phyloP scores from a whole-genome alignment of 257 asterid species.

The Linderniella brevidens region DNA sequence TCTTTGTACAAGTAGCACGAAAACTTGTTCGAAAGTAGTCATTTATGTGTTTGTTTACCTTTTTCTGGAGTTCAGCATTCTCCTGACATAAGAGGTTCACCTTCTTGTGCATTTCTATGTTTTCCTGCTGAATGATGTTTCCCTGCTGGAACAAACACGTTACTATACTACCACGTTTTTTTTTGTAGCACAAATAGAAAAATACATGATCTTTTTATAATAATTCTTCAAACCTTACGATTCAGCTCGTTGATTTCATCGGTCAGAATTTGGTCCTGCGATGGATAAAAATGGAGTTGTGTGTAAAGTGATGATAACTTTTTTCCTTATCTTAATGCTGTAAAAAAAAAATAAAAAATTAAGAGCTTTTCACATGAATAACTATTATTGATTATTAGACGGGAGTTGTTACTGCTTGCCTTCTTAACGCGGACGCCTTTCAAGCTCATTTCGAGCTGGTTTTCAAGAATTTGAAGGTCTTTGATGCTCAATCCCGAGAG shows the following conservation, averaged over 20 bases:
- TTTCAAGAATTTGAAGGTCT: slow-evolving; percentile 47
- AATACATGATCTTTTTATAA: neutral
- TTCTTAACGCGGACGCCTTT: slow-evolving; percentile 38
- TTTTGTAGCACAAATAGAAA: too few relatives aligned
- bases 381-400: too few relatives aligned
- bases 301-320: neutral
- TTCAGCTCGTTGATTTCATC: slow-evolving; percentile 40
- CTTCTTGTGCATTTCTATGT: slow-evolving; percentile 33
- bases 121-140: slow-evolving; percentile 34
- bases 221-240: slow-evolving; percentile 26
- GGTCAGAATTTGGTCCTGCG: slow-evolving; percentile 40
- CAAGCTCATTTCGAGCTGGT: slow-evolving; percentile 42
- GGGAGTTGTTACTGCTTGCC: slow-evolving; percentile 21
- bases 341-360: too few relatives aligned
- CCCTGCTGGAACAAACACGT: slow-evolving; percentile 33
- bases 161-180: slow-evolving; percentile 6
- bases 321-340: neutral
- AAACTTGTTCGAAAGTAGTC: too few relatives aligned
- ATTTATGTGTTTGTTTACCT: slow-evolving; percentile 20
- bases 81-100: slow-evolving; percentile 27
- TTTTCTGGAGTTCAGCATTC: slow-evolving; percentile 32
- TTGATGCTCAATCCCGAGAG: slow-evolving; percentile 31
- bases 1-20: too few relatives aligned
- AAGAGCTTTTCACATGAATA: too few relatives aligned
- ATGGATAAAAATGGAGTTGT: slow-evolving; percentile 2